Evolutionary conservation across 2,329 filamentous ascomycete species (phyloP), one percentile per base, ranked within the genome.

Genomic region (Cadophora sp.): DNA sequence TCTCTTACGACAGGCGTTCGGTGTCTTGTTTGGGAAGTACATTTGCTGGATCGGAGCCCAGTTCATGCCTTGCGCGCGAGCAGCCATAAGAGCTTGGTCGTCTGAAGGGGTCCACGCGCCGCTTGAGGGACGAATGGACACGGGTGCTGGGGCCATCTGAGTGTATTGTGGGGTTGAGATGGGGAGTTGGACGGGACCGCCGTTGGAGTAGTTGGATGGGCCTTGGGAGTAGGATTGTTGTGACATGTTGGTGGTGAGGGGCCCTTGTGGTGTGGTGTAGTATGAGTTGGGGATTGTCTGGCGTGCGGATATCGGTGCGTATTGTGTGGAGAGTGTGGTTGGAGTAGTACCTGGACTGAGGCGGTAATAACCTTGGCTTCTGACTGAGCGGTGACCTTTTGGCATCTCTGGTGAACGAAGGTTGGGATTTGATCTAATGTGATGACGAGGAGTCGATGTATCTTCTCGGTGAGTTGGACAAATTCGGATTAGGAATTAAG

Each of bases 21-120:
- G 83, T 9, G 87, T 89, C 83, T 97, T 97, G 78, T 81, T 84
- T 0, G 90, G 91, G 78, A 97, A 97, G 80, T 93, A 88, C 70
- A 85, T 87, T 69, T 85, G 84, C 74, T 93, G 90, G 77, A 97
- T 96, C 74, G 92, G 90, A 64, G 87, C 86, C 93, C 93, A 97
- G 80, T 94, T 95, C 78, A 94, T 85, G 27, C 92, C 91, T 75
- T 90, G 87, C 59, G 90, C 87, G 64, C 93, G 87, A 19, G 92
- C 92, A 53, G 83, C 81, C 70, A 95, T 83, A 53, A 97, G 86
- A 46, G 87, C 87, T 74, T 91, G 86, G 79, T 97, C 93, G 73
- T 96, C 92, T 59, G 88, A 84, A 1, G 86, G 82, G 37, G 87
- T 90, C 93, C 93, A 97, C 0, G 89, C 89, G 9, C 87, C 87